These are phyloP conservation scores for Geotrichum carabidarum DNA, from an alignment of 1,139 yeast genomes.

Conservation along the genomic window DNA sequence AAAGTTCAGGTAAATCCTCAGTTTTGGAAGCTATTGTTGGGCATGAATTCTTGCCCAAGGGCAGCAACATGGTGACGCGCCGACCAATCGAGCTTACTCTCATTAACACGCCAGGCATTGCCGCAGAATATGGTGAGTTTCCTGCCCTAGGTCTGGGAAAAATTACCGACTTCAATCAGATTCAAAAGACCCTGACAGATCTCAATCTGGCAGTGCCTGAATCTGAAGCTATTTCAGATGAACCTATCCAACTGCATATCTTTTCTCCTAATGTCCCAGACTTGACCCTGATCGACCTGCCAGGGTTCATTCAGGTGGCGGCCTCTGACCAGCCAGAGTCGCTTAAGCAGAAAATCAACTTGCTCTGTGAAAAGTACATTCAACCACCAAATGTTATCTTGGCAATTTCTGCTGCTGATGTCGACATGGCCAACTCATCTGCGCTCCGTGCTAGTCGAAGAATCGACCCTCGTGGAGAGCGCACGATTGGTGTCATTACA, in stretches of 20 bases:
- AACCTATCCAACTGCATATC: conserved; percentile 86
- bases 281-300: conserved; percentile 86
- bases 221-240: conserved; percentile 77
- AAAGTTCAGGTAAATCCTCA: conserved; percentile 93
- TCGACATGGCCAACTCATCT: conserved; percentile 92
- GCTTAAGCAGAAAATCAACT: conserved; percentile 71
- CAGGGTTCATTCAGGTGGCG: conserved; percentile 95
- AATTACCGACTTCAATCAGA: conserved; percentile 80
- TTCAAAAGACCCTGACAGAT: conserved; percentile 78
- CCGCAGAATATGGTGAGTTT: conserved; percentile 87
- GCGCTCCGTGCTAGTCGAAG: conserved; percentile 86
- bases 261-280: conserved; percentile 93
- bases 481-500: conserved; percentile 94
- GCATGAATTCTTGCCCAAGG: conserved; percentile 89
- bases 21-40: conserved; percentile 93
- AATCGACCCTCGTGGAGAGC: conserved; percentile 91
- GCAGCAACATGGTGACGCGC: conserved; percentile 92
- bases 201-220: conserved; percentile 89
- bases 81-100: conserved; percentile 91
- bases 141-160: conserved; percentile 82
- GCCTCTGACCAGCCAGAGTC: conserved; percentile 93
- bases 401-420: conserved; percentile 97
- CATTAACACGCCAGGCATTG: conserved; percentile 75
- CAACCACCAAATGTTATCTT: conserved; percentile 89
- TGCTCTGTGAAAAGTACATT: conserved; percentile 76